phyloP scores from a whole-genome alignment of 768 basidiomycete species.

The Cytidiella melzeri region DNA sequence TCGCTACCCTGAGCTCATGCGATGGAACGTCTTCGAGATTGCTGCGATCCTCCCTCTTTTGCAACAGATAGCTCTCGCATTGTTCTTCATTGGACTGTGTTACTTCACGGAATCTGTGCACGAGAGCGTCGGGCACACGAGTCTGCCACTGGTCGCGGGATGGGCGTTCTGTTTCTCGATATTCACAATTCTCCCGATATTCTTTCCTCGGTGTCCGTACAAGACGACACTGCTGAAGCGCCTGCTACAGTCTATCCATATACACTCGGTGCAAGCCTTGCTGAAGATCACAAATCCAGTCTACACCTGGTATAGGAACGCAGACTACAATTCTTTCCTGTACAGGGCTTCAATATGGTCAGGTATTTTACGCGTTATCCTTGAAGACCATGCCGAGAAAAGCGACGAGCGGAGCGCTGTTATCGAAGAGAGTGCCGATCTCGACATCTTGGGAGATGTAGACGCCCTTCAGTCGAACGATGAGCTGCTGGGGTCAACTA shows the following conservation, averaged over 20 bases:
- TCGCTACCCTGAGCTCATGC: background rate
- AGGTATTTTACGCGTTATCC: background rate
- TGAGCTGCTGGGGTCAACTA: background rate
- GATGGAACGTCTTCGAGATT: slow-evolving; percentile 8
- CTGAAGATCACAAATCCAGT: background rate
- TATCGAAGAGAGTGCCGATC: background rate
- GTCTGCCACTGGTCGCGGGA: background rate
- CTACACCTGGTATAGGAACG: background rate
- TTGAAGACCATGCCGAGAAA: background rate
- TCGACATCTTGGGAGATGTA: background rate
- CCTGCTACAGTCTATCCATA: background rate
- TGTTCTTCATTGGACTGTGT: slow-evolving; percentile 6
- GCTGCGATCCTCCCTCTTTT: background rate
- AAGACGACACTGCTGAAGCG: slow-evolving; percentile 4
- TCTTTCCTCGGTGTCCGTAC: slow-evolving; percentile 9
- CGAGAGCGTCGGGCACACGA: background rate
- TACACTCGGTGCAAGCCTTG: background rate
- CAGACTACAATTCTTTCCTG: background rate
- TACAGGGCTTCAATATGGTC: background rate
- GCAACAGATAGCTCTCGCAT: slow-evolving; percentile 1
- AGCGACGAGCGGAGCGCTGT: background rate
- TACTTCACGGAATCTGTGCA: slow-evolving; percentile 4
- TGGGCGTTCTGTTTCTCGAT: slow-evolving; percentile 2
- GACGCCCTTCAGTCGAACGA: background rate
- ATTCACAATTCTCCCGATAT: background rate